Evolutionary conservation across 768 basidiomycete genomes (phyloP), one percentile per base, ranked within the genome.

Genomic region (Hydnomerulius pinastri): DNA sequence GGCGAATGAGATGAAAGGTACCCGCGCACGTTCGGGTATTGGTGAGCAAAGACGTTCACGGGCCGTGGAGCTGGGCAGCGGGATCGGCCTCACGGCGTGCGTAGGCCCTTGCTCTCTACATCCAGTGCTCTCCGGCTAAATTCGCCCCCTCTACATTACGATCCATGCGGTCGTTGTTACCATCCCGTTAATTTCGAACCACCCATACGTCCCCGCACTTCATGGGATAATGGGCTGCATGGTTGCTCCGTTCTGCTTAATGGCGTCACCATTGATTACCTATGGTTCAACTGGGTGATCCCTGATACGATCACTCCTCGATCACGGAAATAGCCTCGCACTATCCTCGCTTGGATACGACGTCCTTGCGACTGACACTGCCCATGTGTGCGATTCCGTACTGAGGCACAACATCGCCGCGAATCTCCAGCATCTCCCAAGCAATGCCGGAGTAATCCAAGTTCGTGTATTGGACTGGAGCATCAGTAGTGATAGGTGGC

Each of bases 41-140:
- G 20, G 25, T 30, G 30, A 36, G 48, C 46, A 51, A 27, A 50
- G 44, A 38, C 65, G 68, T 53, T 72, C 65, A 24, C 72, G 73
- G 46, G 85, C 79, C 7, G 71, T 92, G 49, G 92, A 96, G 64
- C 71, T 95, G 17, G 92, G 92, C 48, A 84, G 86, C 59, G 92
- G 92, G 18, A 83, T 89, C 28, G 92, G 91, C 37, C 78, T 91
- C 48, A 82, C 85, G 56, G 79, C 88, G 82, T 89, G 68, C 68
- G 86, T 73, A 46, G 50, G 53, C 48, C 33, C 37, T 50, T n/a
- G 25, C 28, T 17, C 50, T 20, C 45, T 41, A 23, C 48, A 44
- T 42, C 28, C 23, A 39, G 43, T 24, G 23, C 43, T 21, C 6
- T 32, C 36, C 32, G 24, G 35, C 51, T 37, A 44, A 50, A 37